phyloP scores from a whole-genome alignment of 1,284 basidiomycete species.

The Marasmius oreades region DNA sequence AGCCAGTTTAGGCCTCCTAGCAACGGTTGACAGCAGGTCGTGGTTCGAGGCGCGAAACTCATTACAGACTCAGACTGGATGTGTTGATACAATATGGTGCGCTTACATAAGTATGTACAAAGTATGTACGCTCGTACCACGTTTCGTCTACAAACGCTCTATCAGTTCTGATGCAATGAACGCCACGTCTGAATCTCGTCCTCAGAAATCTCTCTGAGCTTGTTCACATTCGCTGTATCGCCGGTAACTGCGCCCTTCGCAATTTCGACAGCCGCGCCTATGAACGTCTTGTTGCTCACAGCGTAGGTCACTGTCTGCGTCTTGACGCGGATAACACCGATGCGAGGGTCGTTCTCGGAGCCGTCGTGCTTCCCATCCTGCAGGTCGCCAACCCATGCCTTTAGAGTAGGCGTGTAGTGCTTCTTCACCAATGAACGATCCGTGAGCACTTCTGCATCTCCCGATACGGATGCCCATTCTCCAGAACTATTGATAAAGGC shows the following conservation, averaged over 20 bases:
- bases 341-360: slow-evolving; percentile 75
- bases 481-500: slow-evolving; percentile 76
- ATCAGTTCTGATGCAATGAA: background rate
- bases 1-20: no score
- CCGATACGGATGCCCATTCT: slow-evolving; percentile 82
- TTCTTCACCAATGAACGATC: slow-evolving; percentile 67
- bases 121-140: no score
- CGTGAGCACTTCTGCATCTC: slow-evolving; percentile 64
- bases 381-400: slow-evolving; percentile 86
- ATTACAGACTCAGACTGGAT: no score
- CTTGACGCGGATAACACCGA: slow-evolving; percentile 77
- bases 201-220: background rate
- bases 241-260: slow-evolving; percentile 48
- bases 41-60: no score
- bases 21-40: no score
- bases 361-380: slow-evolving; percentile 88
- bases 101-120: no score
- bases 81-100: no score
- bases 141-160: no score
- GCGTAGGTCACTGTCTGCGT: slow-evolving; percentile 84
- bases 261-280: slow-evolving; percentile 31
- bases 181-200: background rate
- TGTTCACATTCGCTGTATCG: background rate
- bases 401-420: slow-evolving; percentile 59
- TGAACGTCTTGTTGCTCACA: slow-evolving; percentile 37